These are phyloP conservation scores for Lepidium campestre DNA, from an alignment of 441 rosid genomes.

Conservation along the genomic window DNA sequence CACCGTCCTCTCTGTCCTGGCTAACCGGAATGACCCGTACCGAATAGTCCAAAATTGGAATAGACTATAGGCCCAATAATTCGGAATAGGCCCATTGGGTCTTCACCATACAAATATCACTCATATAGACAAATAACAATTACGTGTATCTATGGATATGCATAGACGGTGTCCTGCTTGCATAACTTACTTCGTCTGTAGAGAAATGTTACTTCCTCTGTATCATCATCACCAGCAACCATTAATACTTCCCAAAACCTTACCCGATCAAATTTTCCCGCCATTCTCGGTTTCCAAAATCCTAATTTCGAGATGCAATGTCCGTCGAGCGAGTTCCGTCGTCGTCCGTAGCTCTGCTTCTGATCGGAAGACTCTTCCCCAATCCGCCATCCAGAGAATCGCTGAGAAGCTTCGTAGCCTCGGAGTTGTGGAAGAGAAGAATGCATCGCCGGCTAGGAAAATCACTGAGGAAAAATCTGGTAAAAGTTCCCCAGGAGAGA, in stretches of 20 bases:
- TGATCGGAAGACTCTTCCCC: conserved; percentile 42
- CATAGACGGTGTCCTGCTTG: neutral
- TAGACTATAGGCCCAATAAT: neutral
- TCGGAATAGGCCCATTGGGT: conserved; percentile 8
- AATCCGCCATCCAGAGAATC: conserved; percentile 75
- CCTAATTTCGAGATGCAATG: conserved; percentile 18
- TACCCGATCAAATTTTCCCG: conserved; percentile 25
- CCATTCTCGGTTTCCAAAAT: conserved; percentile 24
- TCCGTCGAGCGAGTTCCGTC: conserved; percentile 25
- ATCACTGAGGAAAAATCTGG: neutral
- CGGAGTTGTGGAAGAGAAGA: conserved; percentile 50
- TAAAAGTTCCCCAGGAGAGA: conserved; percentile 51
- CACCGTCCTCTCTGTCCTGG: neutral
- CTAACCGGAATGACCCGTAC: conserved; percentile 1
- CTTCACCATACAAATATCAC: neutral
- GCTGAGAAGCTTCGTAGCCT: conserved; percentile 92
- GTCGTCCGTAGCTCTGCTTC: conserved; percentile 35
- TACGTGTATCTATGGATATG: conserved; percentile 14
- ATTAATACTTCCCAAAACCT: conserved; percentile 30
- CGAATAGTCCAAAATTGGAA: neutral
- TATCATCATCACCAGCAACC: conserved; percentile 24
- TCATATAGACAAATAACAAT: neutral
- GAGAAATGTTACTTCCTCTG: conserved; percentile 48
- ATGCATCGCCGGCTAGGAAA: neutral
- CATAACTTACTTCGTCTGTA: neutral